Evolutionary conservation across 2,329 filamentous ascomycete species (phyloP), one percentile per base, ranked within the genome.

Genomic region (Anthostomella pinea): DNA sequence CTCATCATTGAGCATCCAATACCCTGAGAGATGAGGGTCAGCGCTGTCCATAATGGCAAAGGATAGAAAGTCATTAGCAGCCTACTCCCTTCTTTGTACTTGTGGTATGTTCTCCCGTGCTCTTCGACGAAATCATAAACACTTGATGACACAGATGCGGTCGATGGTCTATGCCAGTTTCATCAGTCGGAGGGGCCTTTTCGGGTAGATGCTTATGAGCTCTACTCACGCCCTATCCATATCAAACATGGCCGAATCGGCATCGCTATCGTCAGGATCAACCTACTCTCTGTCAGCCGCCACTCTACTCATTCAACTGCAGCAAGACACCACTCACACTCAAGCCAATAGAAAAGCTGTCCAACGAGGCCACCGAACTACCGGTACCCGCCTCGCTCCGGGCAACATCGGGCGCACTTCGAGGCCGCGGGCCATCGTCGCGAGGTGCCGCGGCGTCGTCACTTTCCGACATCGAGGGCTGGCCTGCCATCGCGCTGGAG

Each of bases 81-180:
- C n/a, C n/a, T n/a, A n/a, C 51, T 51, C 15, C 52, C 51, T 39
- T 51, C 41, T 34, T 54, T 53, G 31, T 54, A 54, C 11, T 43
- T 34, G 21, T 54, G 52, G 28, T 51, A 54, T 7, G 49, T 53
- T 23, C 51, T 42, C 8, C 52, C 52, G 19, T 52, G 45, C 29
- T 52, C 44, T 20, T 42, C 36, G 16, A 53, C 49, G 16, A 53
- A 54, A 27, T 53, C 19, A 25, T 46, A 54, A n/a, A 54, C 24
- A 33, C 49, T 53, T 14, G 50, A 49, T 13, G 46, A 34, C 13
- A 45, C 47, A 3, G 52, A 54, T 31, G 35, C 34, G 45, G 39
- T 52, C 5, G 49, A 62, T 23, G 37, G 24, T 8, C 44, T 47
- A 22, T n/a, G 16, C 11, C 17, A 6, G 27, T 7, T 9, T 4